These are phyloP conservation scores for Boletus subparvulus DNA, from an alignment of 768 basidiomycete species.

Conservation along the genomic window DNA sequence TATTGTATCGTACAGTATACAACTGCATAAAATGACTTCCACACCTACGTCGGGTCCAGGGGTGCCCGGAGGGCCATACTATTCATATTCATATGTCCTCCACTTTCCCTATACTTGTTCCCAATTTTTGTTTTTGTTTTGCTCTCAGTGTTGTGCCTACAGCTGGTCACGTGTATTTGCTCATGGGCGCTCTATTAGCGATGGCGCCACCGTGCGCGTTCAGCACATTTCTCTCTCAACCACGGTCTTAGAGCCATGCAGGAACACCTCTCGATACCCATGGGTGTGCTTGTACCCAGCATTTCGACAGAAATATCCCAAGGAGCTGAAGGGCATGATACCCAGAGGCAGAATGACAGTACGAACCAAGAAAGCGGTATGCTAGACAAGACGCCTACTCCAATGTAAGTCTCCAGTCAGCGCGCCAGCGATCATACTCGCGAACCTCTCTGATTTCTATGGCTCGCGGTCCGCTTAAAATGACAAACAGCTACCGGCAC, in stretches of 20 bases:
- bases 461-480: neutral
- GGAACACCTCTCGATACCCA: slow-evolving; percentile 19
- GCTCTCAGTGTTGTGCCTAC: too few species aligned
- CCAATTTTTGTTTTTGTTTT: too few species aligned
- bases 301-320: neutral
- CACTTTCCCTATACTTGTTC: neutral
- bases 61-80: too few species aligned
- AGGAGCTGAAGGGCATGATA: neutral
- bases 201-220: neutral
- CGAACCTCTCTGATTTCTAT: neutral
- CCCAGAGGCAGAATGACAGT: neutral
- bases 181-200: slow-evolving; percentile 5
- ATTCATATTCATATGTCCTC: neutral
- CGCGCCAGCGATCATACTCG: neutral
- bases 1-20: too few species aligned
- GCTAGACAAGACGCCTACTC: slow-evolving; percentile 18
- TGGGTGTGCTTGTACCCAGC: slow-evolving; percentile 5
- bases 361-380: neutral
- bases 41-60: too few species aligned
- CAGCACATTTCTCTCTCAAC: neutral
- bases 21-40: too few species aligned
- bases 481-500: slow-evolving; percentile 35
- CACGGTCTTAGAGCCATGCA: slow-evolving; percentile 9
- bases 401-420: slow-evolving; percentile 16
- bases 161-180: slow-evolving; percentile 5